A percentile compares a stretch with the other conserved stretches of the same genome.
These are phyloP conservation scores for Botrytis elliptica DNA, from an alignment of 2,329 filamentous ascomycete species.

Conservation along the genomic window DNA sequence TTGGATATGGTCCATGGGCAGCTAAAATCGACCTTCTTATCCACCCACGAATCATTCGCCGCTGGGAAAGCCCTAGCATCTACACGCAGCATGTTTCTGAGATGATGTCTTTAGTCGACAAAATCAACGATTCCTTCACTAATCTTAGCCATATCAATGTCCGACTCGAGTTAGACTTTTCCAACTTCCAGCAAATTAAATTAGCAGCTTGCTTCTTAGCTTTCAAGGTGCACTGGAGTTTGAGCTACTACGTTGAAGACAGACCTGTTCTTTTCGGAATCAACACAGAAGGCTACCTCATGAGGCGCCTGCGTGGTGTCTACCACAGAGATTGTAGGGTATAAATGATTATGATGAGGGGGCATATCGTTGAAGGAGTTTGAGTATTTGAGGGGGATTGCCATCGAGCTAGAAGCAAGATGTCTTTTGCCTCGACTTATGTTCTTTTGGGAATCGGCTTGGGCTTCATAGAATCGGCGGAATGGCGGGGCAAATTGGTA, in stretches of 20 bases:
- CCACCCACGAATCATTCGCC: neutral
- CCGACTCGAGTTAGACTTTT: neutral
- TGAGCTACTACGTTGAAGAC: neutral
- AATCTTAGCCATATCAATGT: neutral
- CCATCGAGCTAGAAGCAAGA: neutral
- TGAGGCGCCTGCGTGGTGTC: slow-evolving; percentile 1
- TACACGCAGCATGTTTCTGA: neutral
- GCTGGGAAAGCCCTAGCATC: neutral
- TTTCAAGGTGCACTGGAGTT: neutral
- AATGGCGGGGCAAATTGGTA: neutral
- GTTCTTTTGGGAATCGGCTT: neutral
- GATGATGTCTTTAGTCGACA: neutral
- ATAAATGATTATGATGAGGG: neutral
- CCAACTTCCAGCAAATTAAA: slow-evolving; percentile 7
- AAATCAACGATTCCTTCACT: neutral
- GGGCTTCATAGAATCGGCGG: no score
- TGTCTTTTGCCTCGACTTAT: neutral
- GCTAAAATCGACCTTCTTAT: neutral
- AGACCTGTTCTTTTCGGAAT: neutral
- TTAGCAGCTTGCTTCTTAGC: slow-evolving; percentile 1
- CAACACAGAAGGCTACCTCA: neutral
- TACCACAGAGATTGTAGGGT: neutral
- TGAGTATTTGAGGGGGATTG: neutral
- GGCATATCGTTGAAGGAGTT: no score
- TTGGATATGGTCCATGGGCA: slow-evolving; percentile 1